Evolutionary conservation across 495 filamentous ascomycete genomes (phyloP), one percentile per base, ranked within the genome.

Genomic region (Aspergillus ellipticus): DNA sequence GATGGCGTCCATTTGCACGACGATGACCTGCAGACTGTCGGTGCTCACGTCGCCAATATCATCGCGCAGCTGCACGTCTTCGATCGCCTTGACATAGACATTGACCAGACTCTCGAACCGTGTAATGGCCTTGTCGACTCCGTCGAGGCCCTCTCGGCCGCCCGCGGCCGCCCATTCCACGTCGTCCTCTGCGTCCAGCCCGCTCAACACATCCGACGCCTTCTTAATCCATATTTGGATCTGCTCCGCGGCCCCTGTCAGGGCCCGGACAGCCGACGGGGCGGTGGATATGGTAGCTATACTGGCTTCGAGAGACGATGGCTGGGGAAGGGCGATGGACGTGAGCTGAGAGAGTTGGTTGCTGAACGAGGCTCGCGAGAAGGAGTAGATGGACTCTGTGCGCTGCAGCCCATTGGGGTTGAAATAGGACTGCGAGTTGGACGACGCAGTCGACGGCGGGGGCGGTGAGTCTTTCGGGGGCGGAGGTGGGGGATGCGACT

Each of bases 131-230:
- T 81, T 85, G 62, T 97, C 93, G 1, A 97, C 89, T 45, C 92
- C 91, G 29, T 87, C 90, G 42, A 97, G 77, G 8, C 90, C 92
- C 64, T 96, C 92, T 57, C 91, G 82, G 3, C 92, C 92, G 47
- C 88, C 94, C 13, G 91, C 92, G 13, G 93, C 93, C 13, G 94
- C 92, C 94, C 94, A 98, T 64, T 96, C 92, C 19, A 97, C 89
- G 62, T 98, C 93, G 71, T 98, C 94, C 57, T 97, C 92, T 13
- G 90, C 87, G 67, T 96, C 89, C 20, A 97, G 72, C 0, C 90
- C 89, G 52, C 76, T 82, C 22, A 98, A 81, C 9, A 96, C 90
- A 55, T 94, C 89, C 0, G 84, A 86, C 1, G 94, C 92, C 66
- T 96, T 96, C 57, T 81, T 79, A 55, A 97, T 92, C 94, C 94